Conservation (phyloP, 257 asterid genomes). For the Sherardia arvensis region DNA sequence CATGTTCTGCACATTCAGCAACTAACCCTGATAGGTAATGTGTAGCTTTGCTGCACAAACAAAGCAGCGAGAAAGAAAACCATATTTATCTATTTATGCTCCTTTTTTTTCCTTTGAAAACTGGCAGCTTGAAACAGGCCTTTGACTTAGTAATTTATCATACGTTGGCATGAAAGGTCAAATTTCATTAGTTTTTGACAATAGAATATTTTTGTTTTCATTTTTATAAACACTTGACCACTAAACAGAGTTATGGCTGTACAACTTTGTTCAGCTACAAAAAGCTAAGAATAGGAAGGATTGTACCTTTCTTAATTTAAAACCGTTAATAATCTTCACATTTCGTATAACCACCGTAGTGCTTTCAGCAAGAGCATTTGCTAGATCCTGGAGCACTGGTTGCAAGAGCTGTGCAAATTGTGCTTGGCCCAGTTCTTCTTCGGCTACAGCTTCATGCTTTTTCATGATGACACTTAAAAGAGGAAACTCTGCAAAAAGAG, state of each 20-base stretch:
- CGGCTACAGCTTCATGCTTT: conserved; percentile 41
- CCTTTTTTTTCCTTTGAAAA: background rate
- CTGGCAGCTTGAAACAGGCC: background rate
- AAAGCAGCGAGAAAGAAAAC: background rate
- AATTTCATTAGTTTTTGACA: background rate
- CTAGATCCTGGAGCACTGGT: conserved; percentile 50
- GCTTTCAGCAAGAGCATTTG: conserved; percentile 38
- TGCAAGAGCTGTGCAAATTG: conserved; percentile 50
- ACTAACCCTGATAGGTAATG: background rate
- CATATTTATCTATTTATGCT: background rate
- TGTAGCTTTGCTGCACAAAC: background rate
- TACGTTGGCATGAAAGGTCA: background rate
- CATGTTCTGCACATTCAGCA: background rate
- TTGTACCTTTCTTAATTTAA: conserved; percentile 44
- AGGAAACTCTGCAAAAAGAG: conserved; percentile 39
- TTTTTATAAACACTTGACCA: background rate
- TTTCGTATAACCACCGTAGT: conserved; percentile 29
- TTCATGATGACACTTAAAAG: conserved; percentile 34
- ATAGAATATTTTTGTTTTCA: background rate
- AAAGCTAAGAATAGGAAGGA: conserved; percentile 11
- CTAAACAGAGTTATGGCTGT: background rate
- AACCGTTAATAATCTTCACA: conserved; percentile 41
- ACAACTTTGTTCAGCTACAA: background rate
- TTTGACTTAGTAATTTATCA: background rate
- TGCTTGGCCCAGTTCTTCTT: conserved; percentile 52